Evolutionary conservation across 371 early-diverging fungal genomes (phyloP), one percentile per base, ranked within the genome.

Genomic region (Coemansia sp.): DNA sequence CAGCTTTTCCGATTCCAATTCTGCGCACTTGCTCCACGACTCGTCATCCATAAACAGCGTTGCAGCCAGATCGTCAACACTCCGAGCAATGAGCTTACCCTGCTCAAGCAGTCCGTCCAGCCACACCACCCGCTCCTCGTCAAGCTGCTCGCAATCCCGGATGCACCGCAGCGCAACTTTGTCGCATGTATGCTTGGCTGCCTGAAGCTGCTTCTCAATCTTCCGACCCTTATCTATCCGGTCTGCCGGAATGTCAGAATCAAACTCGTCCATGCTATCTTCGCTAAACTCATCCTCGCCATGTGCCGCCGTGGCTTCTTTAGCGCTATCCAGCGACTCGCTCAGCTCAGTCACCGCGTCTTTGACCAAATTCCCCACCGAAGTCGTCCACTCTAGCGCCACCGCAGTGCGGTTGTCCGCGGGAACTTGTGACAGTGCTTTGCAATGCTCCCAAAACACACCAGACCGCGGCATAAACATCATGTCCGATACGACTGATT

Each of bases 401-500:
- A 66, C 78, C 0, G 78, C 73, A 3, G 66, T 55, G 9, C 66
- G 61, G 40, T 77, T 77, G 44, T 77, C 75, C 0, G 49, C 68
- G 0, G 78, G 78, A 5, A 77, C 64, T 21, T 77, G 78, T 9
- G 59, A 52, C 55, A 77, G 60, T 13, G 55, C 62, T 44, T 73
- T 73, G 56, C 78, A 77, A 29, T 73, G 69, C 58, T 77, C 78
- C 78, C 78, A 77, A 54, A 73, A 73, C 17, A 77, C 64, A 9
- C 78, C 78, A 40, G 78, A 62, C 0, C 63, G 48, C 13, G 69
- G 58, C 36, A 48, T 73, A 39, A 63, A 77, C 1, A 63, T 12
- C 51, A 77, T 53, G 2, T 73, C 74, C 12, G 69, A 28, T 36
- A 73, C 15, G 17, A 66, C 52, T 1, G 61, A 17, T 39, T 69